Conservation (phyloP, 2,329 filamentous ascomycete genomes). For the Hypoxylon sp. region DNA sequence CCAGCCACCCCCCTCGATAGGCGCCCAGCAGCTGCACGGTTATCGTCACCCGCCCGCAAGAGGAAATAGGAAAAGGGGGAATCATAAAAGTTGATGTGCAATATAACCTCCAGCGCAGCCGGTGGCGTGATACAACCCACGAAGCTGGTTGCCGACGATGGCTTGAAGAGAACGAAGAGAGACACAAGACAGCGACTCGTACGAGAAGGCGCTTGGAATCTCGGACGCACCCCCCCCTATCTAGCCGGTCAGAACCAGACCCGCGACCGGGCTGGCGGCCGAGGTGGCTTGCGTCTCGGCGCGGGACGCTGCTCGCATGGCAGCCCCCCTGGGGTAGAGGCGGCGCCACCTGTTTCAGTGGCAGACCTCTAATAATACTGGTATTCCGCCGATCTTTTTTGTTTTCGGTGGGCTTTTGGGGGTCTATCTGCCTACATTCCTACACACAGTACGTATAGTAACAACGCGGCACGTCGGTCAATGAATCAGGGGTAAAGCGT, state of each 20-base stretch:
- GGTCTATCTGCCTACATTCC: not conserved
- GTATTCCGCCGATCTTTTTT: constrained; percentile 17
- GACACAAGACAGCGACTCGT: constrained; percentile 12
- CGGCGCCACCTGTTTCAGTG: constrained; percentile 40
- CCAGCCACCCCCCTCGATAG: constrained; percentile 19
- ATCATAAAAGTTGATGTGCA: constrained; percentile 6
- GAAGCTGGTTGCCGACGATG: constrained; percentile 2
- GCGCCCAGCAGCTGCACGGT: constrained; percentile 41
- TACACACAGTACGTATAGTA: not conserved
- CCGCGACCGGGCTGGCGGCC: constrained; percentile 39
- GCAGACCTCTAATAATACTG: constrained; percentile 21
- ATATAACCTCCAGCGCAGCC: constrained; percentile 16
- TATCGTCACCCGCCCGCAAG: constrained; percentile 41
- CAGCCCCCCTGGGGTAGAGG: constrained; percentile 22
- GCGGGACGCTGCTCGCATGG: constrained; percentile 38
- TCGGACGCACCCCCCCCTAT: constrained; percentile 17
- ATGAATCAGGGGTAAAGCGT: constrained; percentile 12
- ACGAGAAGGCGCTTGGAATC: constrained; percentile 10
- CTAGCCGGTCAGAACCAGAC: constrained; percentile 28
- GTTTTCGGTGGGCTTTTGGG: constrained; percentile 22
- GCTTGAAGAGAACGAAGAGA: constrained; percentile 13
- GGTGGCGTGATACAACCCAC: constrained; percentile 37
- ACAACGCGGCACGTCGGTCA: not conserved
- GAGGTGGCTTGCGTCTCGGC: constrained; percentile 38
- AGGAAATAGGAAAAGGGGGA: constrained; percentile 1